Percentiles rank a stretch among this genome's conserved stretches.
phyloP scores from a whole-genome alignment of 2,329 filamentous ascomycete genomes.

The Claviceps sp. region DNA sequence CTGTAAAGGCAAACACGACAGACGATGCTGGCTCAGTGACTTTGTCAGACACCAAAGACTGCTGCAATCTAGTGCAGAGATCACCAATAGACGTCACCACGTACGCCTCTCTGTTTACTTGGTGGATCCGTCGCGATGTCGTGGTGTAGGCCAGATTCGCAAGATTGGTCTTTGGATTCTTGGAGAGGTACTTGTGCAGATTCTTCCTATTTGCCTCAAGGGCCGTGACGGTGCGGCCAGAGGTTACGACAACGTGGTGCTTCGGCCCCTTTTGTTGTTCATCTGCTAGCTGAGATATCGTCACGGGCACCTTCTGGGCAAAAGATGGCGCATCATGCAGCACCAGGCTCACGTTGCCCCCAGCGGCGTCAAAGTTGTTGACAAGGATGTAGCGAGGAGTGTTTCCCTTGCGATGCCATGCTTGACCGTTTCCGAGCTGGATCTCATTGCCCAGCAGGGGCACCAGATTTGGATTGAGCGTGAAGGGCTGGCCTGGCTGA shows the following conservation, averaged over 20 bases:
- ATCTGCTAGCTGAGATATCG: background rate
- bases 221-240: background rate
- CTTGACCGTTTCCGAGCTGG: background rate
- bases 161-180: background rate
- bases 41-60: no score
- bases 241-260: background rate
- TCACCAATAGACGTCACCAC: no score
- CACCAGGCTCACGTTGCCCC: background rate
- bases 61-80: no score
- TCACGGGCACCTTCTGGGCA: background rate
- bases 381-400: background rate
- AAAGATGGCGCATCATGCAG: background rate
- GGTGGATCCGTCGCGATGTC: no score
- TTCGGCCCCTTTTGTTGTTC: background rate
- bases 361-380: background rate
- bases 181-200: background rate
- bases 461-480: background rate
- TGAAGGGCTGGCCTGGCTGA: background rate
- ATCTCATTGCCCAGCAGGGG: background rate
- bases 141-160: slow-evolving; percentile 6
- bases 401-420: background rate
- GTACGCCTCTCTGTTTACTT: no score
- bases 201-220: background rate
- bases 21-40: no score
- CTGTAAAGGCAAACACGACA: no score